Percentiles rank a stretch among this genome's conserved stretches.
These are phyloP conservation scores for Reutealis trisperma DNA, from an alignment of 345 rosid species.

Conservation along the genomic window DNA sequence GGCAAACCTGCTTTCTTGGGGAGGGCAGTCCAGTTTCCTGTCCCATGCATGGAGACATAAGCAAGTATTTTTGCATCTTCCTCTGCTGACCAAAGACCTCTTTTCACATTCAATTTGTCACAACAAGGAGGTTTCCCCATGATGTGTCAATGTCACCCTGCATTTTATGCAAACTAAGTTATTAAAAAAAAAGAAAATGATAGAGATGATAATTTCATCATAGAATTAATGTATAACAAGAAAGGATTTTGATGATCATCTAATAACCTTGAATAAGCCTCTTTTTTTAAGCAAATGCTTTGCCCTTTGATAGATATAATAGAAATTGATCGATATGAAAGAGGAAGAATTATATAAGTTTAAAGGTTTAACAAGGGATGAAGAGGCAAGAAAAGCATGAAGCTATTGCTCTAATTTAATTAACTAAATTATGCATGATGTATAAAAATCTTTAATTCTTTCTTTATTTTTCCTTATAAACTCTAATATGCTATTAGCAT, in stretches of 20 bases:
- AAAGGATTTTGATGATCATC: too few species aligned
- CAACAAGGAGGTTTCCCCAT: conserved; percentile 43
- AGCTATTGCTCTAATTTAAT: conserved; percentile 25
- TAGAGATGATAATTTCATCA: neutral
- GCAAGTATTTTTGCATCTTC: conserved; percentile 66
- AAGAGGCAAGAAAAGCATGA: conserved; percentile 55
- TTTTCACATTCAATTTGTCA: conserved; percentile 42
- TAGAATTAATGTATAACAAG: too few species aligned
- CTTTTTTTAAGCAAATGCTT: conserved; percentile 4
- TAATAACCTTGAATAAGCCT: neutral
- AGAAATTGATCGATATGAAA: neutral
- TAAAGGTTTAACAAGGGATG: conserved; percentile 31
- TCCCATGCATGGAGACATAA: conserved; percentile 59
- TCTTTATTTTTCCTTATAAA: conserved; percentile 14
- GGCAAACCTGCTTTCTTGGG: conserved; percentile 56
- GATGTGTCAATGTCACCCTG: neutral
- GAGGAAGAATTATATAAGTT: conserved; percentile 29
- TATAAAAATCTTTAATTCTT: neutral
- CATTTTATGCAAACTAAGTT: neutral
- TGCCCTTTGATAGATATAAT: conserved; percentile 12
- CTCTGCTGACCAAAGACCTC: conserved; percentile 55
- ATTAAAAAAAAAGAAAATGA: neutral
- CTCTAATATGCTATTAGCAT: neutral
- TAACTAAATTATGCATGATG: neutral
- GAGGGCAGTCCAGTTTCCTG: conserved; percentile 54